Evolutionary conservation across 1,284 basidiomycete genomes (phyloP).

Genomic region (Cryptococcus depauperatus): DNA sequence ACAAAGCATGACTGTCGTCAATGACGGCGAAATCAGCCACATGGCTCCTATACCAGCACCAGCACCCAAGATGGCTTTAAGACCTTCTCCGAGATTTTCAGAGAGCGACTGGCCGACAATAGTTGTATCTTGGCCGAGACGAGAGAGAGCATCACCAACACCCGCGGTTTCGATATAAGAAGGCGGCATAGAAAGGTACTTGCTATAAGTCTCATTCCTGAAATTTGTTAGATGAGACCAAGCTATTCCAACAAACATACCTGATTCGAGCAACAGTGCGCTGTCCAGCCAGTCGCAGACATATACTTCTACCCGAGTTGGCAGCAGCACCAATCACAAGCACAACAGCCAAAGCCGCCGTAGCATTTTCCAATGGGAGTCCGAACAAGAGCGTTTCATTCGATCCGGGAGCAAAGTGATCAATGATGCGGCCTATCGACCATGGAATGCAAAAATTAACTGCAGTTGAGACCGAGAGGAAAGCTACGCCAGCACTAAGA

Average conservation of each 20-base stretch:
- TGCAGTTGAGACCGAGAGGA: conserved; percentile 35
- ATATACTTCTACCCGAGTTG: conserved; percentile 37
- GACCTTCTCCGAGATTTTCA: conserved; percentile 42
- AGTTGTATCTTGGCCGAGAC: conserved; percentile 41
- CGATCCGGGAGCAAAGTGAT: conserved; percentile 41
- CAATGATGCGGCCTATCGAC: conserved; percentile 42
- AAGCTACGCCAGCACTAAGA: conserved; percentile 30
- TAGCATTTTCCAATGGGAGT: conserved; percentile 38
- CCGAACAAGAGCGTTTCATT: conserved; percentile 36
- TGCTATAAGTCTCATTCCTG: conserved; percentile 40
- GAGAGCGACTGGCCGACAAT: conserved; percentile 40
- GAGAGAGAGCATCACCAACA: conserved; percentile 42
- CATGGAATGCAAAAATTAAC: conserved; percentile 38
- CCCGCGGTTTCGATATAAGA: conserved; percentile 41
- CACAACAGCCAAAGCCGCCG: conserved; percentile 23
- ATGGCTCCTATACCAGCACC: conserved; percentile 40
- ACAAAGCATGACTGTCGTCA: conserved; percentile 39
- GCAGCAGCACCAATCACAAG: conserved; percentile 38
- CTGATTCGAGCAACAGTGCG: conserved; percentile 39
- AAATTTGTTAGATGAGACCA: neutral
- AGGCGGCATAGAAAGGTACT: conserved; percentile 39
- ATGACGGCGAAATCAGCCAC: conserved; percentile 41
- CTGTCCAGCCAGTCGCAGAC: conserved; percentile 39
- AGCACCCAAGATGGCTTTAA: conserved; percentile 41
- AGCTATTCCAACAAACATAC: conserved; percentile 12